Evolutionary conservation across 345 rosid species (phyloP).

Genomic region (Citrus sp.): DNA sequence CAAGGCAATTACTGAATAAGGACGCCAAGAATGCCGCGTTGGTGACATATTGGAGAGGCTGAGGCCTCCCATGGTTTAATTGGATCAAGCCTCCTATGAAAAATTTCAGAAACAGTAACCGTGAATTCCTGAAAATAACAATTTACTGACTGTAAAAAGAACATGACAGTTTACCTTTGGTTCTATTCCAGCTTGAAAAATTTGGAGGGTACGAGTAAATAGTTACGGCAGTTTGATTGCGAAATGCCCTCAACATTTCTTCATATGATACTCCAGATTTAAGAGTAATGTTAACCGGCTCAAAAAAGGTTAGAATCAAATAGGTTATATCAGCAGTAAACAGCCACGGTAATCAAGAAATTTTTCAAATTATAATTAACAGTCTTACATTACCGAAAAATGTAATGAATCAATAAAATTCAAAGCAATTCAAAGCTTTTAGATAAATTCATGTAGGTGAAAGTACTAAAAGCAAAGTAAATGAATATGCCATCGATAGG

Average conservation of each 20-base stretch:
- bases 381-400: neutral
- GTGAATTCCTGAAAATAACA: slow-evolving; percentile 14
- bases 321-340: slow-evolving; percentile 27
- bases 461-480: neutral
- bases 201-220: slow-evolving; percentile 70
- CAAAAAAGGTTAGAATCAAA: slow-evolving; percentile 49
- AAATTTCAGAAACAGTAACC: slow-evolving; percentile 9
- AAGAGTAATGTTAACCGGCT: slow-evolving; percentile 76
- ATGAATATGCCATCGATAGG: neutral
- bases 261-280: slow-evolving; percentile 82
- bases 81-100: slow-evolving; percentile 71
- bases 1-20: slow-evolving; percentile 78
- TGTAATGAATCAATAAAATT: neutral
- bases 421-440: neutral
- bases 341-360: slow-evolving; percentile 32
- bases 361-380: neutral
- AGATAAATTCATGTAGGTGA: neutral
- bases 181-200: slow-evolving; percentile 61
- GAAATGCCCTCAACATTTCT: slow-evolving; percentile 76
- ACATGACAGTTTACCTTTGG: slow-evolving; percentile 37
- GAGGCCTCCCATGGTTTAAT: slow-evolving; percentile 86
- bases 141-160: neutral
- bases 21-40: slow-evolving; percentile 85
- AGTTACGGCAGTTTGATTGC: slow-evolving; percentile 64
- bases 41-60: slow-evolving; percentile 79